phyloP scores from a whole-genome alignment of 148 eudicot genomes.

The Spergularia marina region DNA sequence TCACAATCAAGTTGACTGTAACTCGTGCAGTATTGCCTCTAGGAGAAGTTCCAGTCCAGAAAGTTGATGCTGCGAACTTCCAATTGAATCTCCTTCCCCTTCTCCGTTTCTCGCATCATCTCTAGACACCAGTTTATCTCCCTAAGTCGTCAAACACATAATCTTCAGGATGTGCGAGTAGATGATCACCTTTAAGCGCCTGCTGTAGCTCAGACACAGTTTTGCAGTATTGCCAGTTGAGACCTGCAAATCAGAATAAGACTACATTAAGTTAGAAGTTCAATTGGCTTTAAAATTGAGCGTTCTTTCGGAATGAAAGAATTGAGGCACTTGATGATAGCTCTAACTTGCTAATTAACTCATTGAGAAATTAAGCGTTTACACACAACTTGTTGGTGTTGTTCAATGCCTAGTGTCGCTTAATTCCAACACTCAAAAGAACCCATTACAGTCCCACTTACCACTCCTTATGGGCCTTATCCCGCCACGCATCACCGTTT shows the following conservation, averaged over 20 bases:
- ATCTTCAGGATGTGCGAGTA: background rate
- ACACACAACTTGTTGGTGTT: background rate
- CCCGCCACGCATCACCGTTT: no score
- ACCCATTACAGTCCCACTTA: no score
- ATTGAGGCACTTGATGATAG: background rate
- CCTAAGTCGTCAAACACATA: background rate
- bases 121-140: background rate
- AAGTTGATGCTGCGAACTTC: background rate
- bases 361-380: background rate
- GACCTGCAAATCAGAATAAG: slow-evolving; percentile 19
- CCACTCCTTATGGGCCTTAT: no score
- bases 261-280: background rate
- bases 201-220: background rate
- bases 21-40: background rate
- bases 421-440: no score
- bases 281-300: background rate
- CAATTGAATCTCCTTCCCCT: background rate
- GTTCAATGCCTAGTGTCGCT: background rate
- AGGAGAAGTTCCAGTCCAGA: no score
- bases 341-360: background rate
- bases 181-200: background rate
- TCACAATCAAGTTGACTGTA: background rate
- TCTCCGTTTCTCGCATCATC: background rate
- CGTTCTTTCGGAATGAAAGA: background rate
- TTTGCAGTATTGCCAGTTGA: no score